Evolutionary conservation across 1,284 basidiomycete genomes (phyloP).

Genomic region (Melampsora larici-populina): DNA sequence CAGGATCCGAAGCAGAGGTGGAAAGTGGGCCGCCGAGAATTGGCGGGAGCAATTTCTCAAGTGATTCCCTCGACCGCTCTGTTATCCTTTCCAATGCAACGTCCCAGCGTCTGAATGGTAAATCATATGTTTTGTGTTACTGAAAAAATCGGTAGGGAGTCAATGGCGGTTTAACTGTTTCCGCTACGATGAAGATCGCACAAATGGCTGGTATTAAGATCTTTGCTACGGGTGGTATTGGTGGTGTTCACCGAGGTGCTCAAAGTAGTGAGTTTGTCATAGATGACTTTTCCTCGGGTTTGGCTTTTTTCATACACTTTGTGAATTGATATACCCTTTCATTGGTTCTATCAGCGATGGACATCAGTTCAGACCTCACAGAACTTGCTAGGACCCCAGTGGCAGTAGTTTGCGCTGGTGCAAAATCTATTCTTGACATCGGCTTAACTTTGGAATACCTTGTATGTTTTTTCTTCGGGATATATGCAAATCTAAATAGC

Average conservation of each 20-base stretch:
- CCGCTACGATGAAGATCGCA: slow-evolving; percentile 52
- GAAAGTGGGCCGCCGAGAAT: slow-evolving; percentile 84
- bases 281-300: not conserved
- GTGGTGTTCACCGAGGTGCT: slow-evolving; percentile 90
- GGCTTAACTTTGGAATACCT: slow-evolving; percentile 88
- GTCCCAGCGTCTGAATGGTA: no score
- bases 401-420: slow-evolving; percentile 86
- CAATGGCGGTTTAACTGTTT: slow-evolving; percentile 51
- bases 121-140: no score
- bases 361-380: slow-evolving; percentile 83
- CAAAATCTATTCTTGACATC: slow-evolving; percentile 94
- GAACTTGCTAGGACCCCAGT: slow-evolving; percentile 75
- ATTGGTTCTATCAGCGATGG: slow-evolving; percentile 65
- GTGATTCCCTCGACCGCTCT: not conserved
- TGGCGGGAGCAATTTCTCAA: slow-evolving; percentile 66
- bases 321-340: not conserved
- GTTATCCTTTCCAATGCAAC: not conserved
- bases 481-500: not conserved
- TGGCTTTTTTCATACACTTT: slow-evolving; percentile 37
- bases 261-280: slow-evolving; percentile 66
- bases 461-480: not conserved
- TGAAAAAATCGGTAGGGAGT: not conserved
- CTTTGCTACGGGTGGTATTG: slow-evolving; percentile 58
- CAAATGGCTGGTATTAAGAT: slow-evolving; percentile 51
- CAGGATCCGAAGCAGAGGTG: slow-evolving; percentile 53